Evolutionary conservation across 805 yeast genomes (phyloP), one percentile per base, ranked within the genome.

Genomic region (Allodekkera sacchari): DNA sequence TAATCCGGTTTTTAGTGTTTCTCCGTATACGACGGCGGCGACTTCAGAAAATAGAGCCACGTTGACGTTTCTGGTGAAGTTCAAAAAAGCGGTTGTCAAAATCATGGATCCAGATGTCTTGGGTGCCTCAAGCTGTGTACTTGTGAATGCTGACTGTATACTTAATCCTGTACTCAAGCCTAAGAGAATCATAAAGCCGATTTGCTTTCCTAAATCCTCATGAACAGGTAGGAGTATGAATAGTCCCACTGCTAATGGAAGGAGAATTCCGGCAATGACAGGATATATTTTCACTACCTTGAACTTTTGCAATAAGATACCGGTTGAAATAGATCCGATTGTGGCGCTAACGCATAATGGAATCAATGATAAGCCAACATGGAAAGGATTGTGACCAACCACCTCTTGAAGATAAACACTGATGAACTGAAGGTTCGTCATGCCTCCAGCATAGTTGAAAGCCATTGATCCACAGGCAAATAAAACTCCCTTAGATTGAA

Each of bases 21-120:
- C 37, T 5, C 31, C 31, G 19, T 34, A 34, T 4, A 34, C 18
- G 6, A 23, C 31, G 13, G 28, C 31, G 4, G 18, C 31, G 18
- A 34, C 22, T n/a, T 27, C 12, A 6, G 35, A 31, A 22, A 28
- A 34, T 7, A 31, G 13, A n/a, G 37, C 35, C 22, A 17, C n/a
- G n/a, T 20, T n/a, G 9, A 34, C 13, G 18, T 29, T 31, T 31
- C 37, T 31, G 11, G 16, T 28, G 13, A 31, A 31, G 10, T 26
- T 34, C 8, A 26, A 4, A 10, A 22, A 28, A 8, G 37, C 31
- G 6, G 35, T 27, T 11, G 35, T 14, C 12, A 34, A 13, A n/a
- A 34, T 7, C 3, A 26, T 16, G n/a, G 30, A 34, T 18, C 31
- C 35, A n/a, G 31, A 25, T 26, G 21, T 28, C 9, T 31, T 34